phyloP scores from a whole-genome alignment of 306 rosid genomes.

The Pterocarpus santalinus region DNA sequence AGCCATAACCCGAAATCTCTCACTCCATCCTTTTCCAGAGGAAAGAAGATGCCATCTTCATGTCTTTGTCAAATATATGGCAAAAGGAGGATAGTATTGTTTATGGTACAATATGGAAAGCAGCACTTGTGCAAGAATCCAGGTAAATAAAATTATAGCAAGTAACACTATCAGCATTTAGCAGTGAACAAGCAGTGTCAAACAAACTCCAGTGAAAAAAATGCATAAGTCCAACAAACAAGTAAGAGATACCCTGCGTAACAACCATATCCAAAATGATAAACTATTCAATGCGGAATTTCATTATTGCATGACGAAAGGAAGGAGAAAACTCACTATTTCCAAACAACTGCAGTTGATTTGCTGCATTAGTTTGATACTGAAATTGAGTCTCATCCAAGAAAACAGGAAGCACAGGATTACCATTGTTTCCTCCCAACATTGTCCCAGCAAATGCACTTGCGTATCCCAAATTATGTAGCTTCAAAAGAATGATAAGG shows the following conservation, averaged over 20 bases:
- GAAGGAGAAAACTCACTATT: slow-evolving; percentile 59
- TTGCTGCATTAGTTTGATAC: slow-evolving; percentile 65
- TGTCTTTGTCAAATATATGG: not conserved
- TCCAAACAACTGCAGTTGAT: slow-evolving; percentile 76
- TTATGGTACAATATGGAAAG: not conserved
- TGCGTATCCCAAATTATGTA: slow-evolving; percentile 19
- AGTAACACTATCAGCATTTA: slow-evolving; percentile 5
- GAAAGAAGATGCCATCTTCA: not conserved
- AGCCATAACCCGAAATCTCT: not conserved
- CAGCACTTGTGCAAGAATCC: not conserved
- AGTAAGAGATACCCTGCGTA: not conserved
- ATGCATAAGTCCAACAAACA: not conserved
- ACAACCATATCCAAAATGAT: not conserved
- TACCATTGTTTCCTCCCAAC: slow-evolving; percentile 72
- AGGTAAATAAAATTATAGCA: slow-evolving; percentile 22
- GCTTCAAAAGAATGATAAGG: slow-evolving; percentile 20
- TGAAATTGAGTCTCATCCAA: slow-evolving; percentile 61
- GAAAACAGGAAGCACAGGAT: slow-evolving; percentile 68
- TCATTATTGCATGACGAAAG: not conserved
- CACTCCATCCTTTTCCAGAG: not conserved
- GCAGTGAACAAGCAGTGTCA: not conserved
- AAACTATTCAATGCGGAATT: not conserved
- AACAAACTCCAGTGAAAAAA: slow-evolving; percentile 21
- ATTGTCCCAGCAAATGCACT: slow-evolving; percentile 43
- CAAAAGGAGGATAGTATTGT: not conserved